Evolutionary conservation across 2,329 filamentous ascomycete species (phyloP).

Genomic region (Sphaerostilbella broomeana): DNA sequence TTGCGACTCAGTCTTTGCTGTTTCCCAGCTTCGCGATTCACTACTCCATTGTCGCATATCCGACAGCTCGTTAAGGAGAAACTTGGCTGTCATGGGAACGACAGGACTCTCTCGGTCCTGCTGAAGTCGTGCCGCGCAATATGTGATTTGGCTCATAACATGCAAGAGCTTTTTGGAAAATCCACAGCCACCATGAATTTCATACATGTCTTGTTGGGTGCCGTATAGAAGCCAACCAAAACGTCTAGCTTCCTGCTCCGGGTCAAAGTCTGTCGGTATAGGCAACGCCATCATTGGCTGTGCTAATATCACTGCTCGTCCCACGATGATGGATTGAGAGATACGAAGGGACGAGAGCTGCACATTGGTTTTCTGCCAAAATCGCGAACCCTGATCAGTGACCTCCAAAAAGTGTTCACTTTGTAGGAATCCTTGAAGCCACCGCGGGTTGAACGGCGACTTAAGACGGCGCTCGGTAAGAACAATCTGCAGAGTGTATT

Average conservation of each 20-base stretch:
- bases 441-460: constrained; percentile 28
- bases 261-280: constrained; percentile 22
- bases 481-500: constrained; percentile 24
- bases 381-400: constrained; percentile 31
- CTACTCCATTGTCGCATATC: constrained; percentile 32
- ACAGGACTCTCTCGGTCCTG: constrained; percentile 28
- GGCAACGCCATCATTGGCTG: constrained; percentile 33
- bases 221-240: constrained; percentile 36
- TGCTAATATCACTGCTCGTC: constrained; percentile 33
- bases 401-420: constrained; percentile 29
- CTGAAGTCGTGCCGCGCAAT: constrained; percentile 28
- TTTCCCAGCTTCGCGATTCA: constrained; percentile 22
- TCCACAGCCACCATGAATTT: constrained; percentile 36
- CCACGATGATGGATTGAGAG: constrained; percentile 35
- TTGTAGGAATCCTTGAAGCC: constrained; percentile 32
- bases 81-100: constrained; percentile 26
- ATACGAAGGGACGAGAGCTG: constrained; percentile 29
- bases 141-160: constrained; percentile 32
- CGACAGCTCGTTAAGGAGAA: constrained; percentile 22
- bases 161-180: constrained; percentile 35
- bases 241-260: constrained; percentile 23
- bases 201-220: constrained; percentile 26
- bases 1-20: constrained; percentile 10
- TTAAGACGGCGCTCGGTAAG: constrained; percentile 31
- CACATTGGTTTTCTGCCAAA: constrained; percentile 28